A percentile compares a stretch with the other conserved stretches of the same genome.
These are phyloP conservation scores for Pseudocercospora fuligena DNA, from an alignment of 2,329 filamentous ascomycete genomes.

Conservation along the genomic window DNA sequence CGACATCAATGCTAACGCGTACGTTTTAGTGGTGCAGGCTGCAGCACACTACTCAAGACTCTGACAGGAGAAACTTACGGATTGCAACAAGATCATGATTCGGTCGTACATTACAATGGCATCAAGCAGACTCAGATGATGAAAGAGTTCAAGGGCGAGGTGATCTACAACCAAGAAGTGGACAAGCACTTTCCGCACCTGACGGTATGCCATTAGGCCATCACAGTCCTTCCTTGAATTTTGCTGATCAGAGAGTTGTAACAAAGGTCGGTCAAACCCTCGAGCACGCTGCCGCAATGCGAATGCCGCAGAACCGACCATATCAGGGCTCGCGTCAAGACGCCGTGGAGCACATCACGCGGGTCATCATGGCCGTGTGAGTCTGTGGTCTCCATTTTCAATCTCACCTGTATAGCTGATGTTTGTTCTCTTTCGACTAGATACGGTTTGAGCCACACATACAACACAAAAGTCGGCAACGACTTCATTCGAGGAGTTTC, in stretches of 20 bases:
- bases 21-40: conserved; percentile 56
- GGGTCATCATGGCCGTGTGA: conserved; percentile 57
- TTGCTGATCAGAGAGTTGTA: no score
- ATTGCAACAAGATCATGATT: conserved; percentile 56
- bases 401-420: no score
- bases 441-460: conserved; percentile 60
- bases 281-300: conserved; percentile 59
- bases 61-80: conserved; percentile 65
- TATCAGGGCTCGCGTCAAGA: conserved; percentile 48
- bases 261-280: conserved; percentile 56
- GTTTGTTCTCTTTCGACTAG: no score
- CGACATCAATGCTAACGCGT: no score
- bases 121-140: conserved; percentile 49
- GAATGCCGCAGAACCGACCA: conserved; percentile 53
- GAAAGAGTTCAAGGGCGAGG: conserved; percentile 54
- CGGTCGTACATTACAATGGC: conserved; percentile 67
- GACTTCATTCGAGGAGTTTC: conserved; percentile 66
- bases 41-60: conserved; percentile 67
- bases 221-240: no score
- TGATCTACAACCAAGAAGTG: conserved; percentile 53
- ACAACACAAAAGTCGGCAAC: conserved; percentile 60
- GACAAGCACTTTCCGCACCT: conserved; percentile 62
- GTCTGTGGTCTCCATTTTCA: no score
- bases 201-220: conserved; percentile 41
- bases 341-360: conserved; percentile 52